phyloP scores from a whole-genome alignment of 441 rosid genomes.

The Erodium moschatum region DNA sequence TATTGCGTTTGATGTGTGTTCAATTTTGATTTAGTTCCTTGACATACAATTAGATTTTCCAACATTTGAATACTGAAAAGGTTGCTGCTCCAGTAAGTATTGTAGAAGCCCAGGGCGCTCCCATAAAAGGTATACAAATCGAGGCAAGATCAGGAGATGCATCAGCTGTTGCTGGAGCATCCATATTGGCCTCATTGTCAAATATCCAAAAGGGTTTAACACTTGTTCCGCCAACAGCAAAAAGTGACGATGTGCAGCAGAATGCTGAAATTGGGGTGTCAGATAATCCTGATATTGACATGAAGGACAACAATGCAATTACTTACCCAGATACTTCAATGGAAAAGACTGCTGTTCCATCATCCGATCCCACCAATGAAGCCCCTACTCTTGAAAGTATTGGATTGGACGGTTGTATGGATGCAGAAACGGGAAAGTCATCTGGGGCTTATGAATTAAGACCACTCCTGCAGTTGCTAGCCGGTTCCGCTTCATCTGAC shows the following conservation, averaged over 20 bases:
- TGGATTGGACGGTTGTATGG: slow-evolving; percentile 50
- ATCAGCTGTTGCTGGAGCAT: slow-evolving; percentile 78
- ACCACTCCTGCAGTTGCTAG: slow-evolving; percentile 21
- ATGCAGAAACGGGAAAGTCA: slow-evolving; percentile 42
- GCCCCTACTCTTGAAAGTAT: slow-evolving; percentile 38
- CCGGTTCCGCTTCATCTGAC: background rate
- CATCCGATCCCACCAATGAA: slow-evolving; percentile 47
- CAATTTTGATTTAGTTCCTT: slow-evolving; percentile 35
- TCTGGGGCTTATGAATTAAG: slow-evolving; percentile 50
- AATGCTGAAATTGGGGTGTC: slow-evolving; percentile 43
- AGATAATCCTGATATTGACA: slow-evolving; percentile 49
- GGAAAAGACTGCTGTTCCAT: slow-evolving; percentile 44
- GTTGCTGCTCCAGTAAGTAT: slow-evolving; percentile 58
- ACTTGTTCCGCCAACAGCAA: slow-evolving; percentile 47
- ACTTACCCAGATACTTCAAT: slow-evolving; percentile 14
- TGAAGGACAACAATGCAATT: slow-evolving; percentile 51
- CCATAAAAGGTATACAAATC: slow-evolving; percentile 58
- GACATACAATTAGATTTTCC: slow-evolving; percentile 60
- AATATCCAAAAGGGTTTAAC: slow-evolving; percentile 43
- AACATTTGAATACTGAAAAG: slow-evolving; percentile 59
- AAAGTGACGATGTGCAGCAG: slow-evolving; percentile 44
- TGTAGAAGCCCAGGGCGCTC: slow-evolving; percentile 64
- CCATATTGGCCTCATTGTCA: slow-evolving; percentile 83
- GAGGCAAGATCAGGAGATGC: slow-evolving; percentile 81
- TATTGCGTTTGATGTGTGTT: slow-evolving; percentile 15